Base-by-base conservation (phyloP, 768 basidiomycete species). In the Cystoderma amianthinum region DNA sequence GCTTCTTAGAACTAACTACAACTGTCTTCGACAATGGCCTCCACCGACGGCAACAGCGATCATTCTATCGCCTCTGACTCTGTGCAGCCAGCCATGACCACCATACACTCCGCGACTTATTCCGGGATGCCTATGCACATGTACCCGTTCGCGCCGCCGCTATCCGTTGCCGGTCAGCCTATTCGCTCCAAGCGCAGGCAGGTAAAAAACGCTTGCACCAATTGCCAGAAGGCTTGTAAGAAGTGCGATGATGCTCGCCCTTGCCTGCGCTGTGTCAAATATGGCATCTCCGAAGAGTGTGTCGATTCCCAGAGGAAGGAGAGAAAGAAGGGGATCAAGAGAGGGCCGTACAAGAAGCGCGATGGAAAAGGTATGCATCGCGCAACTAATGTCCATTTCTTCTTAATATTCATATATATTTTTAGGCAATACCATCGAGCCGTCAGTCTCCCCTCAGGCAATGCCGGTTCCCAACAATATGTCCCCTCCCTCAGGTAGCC, bases 331-430 rank as follows among this genome's bases (percentile, higher is more conserved):
- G 86, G 86, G 49, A 73, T 87, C 51, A 90, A 88, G 69, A 68
- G 86, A 56, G 86, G 86, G 34, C 87, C 87, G 62, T 90, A 90
- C 83, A 89, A 89, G 87, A 90, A 89, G 80, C 85, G 85, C 80
- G 85, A 87, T 85, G 80, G 78, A 36, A 36, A 19, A 36, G 34
- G 34, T 36, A 17, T 17, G 34, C 18, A 15, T 36, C 34, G 9
- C 16, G 9, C 9, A 6, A 6, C 16, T 9, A 15, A 7, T 36
- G 6, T 17, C 17, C 16, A 15, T 36, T 36, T 16, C 16, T 36
- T 36, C 34, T 36, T 19, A n/a, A n/a, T n/a, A n/a, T 16, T 16
- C 34, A 6, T 19, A 36, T 15, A 7, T 7, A 6, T 16, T 6
- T 17, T 6, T 17, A 36, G 34, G 34, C 12, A 36, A 36, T n/a